Percentiles rank a stretch among this genome's conserved stretches.
phyloP scores from a whole-genome alignment of 139 green algal genomes.

The Micractinium conductrix region DNA sequence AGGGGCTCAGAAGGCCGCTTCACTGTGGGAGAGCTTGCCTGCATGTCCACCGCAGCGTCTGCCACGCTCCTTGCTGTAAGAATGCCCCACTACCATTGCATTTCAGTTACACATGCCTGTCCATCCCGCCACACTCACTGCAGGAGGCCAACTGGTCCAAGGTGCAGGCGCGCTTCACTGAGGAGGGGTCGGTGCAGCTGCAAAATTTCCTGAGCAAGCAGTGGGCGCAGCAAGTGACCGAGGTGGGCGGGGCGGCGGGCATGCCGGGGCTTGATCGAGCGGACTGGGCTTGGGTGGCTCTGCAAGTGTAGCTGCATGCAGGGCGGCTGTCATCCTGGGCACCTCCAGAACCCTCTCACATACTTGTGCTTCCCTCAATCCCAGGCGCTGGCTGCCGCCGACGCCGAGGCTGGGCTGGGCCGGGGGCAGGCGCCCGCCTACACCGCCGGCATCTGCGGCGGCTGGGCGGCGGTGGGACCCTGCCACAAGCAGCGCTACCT shows the following conservation, averaged over 20 bases:
- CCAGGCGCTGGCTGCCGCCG: slow-evolving; percentile 40
- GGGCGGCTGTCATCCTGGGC: too few relatives aligned
- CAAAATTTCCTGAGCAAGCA: slow-evolving; percentile 62
- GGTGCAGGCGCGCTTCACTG: slow-evolving; percentile 69
- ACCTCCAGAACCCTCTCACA: too few relatives aligned
- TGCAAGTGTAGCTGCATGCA: too few relatives aligned
- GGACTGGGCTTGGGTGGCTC: neutral
- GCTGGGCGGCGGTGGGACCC: slow-evolving; percentile 72
- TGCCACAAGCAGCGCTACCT: slow-evolving; percentile 90
- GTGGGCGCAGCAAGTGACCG: slow-evolving; percentile 24
- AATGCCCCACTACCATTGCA: too few relatives aligned
- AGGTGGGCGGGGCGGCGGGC: neutral
- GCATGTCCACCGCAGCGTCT: too few relatives aligned
- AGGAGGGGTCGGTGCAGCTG: slow-evolving; percentile 83
- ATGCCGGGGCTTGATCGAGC: neutral
- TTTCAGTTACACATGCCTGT: too few relatives aligned
- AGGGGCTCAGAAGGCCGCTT: too few relatives aligned
- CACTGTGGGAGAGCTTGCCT: too few relatives aligned
- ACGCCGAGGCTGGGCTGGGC: slow-evolving; percentile 61
- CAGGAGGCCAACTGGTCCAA: slow-evolving; percentile 34
- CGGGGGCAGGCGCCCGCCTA: slow-evolving; percentile 44
- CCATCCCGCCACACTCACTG: too few relatives aligned
- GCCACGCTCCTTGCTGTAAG: too few relatives aligned
- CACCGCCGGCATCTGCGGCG: slow-evolving; percentile 48
- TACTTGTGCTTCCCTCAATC: neutral